Evolutionary conservation across 805 yeast genomes (phyloP), one percentile per base, ranked within the genome.

Genomic region (Zygotorulaspora chibaensis): DNA sequence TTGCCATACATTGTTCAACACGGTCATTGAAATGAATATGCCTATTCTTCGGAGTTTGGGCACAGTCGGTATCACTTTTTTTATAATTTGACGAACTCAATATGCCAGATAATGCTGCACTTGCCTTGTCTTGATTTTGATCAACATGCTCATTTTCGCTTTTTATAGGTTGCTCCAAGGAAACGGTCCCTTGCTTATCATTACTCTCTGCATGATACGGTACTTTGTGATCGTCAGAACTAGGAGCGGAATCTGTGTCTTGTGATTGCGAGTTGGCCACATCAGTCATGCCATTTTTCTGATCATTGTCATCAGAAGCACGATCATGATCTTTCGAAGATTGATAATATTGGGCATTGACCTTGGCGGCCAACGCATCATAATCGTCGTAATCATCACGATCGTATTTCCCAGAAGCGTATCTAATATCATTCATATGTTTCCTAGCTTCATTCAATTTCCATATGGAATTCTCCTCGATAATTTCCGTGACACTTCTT

Each of bases 11-110:
- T 66, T 93, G 99, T 63, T 88, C 90, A 27, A 93, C 99, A 43
- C 89, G 80, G 62, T 88, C 95, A 63, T 84, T 93, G 69, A 93
- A 93, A 66, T 90, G 98, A 50, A 93, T 90, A 56, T 79, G 95
- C 50, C 95, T 53, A 41, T 55, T 51, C 27, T 55, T 59, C 18
- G 41, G 46, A 33, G 44, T 17, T 23, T 40, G 38, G 11, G 38
- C 47, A 5, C 46, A 30, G 30, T 48, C 45, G 31, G 38, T 25
- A 38, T 38, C 41, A 31, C 30, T 17, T 33, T 40, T 36, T 26
- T 38, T 38, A 31, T 33, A 34, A 17, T 43, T 43, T 29, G 47
- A 43, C 26, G 46, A 43, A 23, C 35, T 35, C 27, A 43, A 38
- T 30, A 43, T 43, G n/a, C 42, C 15, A 11, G 40, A 37, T 18